A percentile compares a stretch with the other conserved stretches of the same genome.
phyloP scores from a whole-genome alignment of 106 monocot species.

The Dioscorea zingiberensis region DNA sequence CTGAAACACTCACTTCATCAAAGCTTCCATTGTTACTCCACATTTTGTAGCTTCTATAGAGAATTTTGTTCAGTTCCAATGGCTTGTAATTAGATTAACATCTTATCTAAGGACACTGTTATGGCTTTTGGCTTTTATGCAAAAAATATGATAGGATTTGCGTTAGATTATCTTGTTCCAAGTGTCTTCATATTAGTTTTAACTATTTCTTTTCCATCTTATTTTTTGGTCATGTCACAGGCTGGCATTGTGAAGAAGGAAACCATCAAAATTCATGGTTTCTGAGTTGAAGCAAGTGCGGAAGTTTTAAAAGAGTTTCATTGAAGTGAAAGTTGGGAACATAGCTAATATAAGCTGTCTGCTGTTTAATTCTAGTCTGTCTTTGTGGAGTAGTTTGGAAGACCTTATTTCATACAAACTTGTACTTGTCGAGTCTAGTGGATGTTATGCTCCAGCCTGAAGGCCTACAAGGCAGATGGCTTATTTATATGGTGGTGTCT shows the following conservation, averaged over 20 bases:
- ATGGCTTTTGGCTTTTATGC: too few relatives aligned
- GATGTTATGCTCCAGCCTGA: too few relatives aligned
- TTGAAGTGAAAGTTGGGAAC: neutral
- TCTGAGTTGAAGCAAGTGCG: constrained; percentile 17
- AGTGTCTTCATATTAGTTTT: neutral
- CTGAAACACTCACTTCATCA: too few relatives aligned
- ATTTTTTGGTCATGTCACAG: constrained; percentile 10
- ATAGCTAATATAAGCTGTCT: neutral
- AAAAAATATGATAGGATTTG: too few relatives aligned
- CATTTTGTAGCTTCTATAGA: too few relatives aligned
- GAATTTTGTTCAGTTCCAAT: too few relatives aligned
- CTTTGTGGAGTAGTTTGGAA: too few relatives aligned
- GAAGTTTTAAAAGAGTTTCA: neutral
- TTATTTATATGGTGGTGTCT: neutral
- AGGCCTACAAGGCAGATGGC: neutral
- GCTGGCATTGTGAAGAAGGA: constrained; percentile 75
- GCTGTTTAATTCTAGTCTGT: neutral
- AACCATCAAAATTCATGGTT: constrained; percentile 62
- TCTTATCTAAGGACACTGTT: too few relatives aligned
- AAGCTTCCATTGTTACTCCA: too few relatives aligned
- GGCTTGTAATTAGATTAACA: too few relatives aligned
- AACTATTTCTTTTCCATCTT: neutral
- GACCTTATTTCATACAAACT: neutral
- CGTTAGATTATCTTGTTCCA: too few relatives aligned
- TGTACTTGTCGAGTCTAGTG: neutral